Evolutionary conservation across 768 basidiomycete species (phyloP).

Genomic region (Lentinula aciculospora): DNA sequence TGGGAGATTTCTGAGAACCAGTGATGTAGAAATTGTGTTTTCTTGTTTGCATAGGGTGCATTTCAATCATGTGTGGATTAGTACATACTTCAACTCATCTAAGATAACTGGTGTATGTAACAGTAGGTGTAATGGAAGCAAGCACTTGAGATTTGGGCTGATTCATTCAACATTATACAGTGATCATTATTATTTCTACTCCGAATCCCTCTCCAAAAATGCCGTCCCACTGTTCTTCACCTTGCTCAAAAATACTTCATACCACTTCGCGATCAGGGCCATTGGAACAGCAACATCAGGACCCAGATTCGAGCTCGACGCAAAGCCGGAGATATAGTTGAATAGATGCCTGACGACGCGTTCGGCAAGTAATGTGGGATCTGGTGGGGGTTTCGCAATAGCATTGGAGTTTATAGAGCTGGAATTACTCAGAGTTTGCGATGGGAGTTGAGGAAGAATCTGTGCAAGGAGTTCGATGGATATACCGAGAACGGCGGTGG

Average conservation of each 20-base stretch:
- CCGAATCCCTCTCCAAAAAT: conserved; percentile 54
- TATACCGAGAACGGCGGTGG: conserved; percentile 74
- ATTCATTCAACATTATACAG: no score
- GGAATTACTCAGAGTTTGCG: conserved; percentile 18
- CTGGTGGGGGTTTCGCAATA: conserved; percentile 18
- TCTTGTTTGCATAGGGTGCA: no score
- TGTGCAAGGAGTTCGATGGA: conserved; percentile 69
- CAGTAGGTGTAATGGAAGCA: no score
- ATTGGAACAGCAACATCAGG: conserved; percentile 57
- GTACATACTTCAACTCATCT: no score
- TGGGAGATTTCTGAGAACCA: conserved; percentile 65
- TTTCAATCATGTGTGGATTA: not conserved
- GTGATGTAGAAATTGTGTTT: no score
- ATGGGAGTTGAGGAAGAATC: conserved; percentile 56
- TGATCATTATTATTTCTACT: not conserved
- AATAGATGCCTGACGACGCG: conserved; percentile 68
- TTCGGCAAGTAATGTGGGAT: conserved; percentile 58
- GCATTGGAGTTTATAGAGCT: conserved; percentile 3
- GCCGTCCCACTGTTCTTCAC: conserved; percentile 50
- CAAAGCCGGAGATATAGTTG: conserved; percentile 70
- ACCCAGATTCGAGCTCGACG: conserved; percentile 34
- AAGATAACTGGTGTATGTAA: no score
- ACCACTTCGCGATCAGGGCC: conserved; percentile 62
- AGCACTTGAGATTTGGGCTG: no score
- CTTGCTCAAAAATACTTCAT: conserved; percentile 60